phyloP scores from a whole-genome alignment of 192 early-diverging fungal species.

The Anaeromyces robustus region DNA sequence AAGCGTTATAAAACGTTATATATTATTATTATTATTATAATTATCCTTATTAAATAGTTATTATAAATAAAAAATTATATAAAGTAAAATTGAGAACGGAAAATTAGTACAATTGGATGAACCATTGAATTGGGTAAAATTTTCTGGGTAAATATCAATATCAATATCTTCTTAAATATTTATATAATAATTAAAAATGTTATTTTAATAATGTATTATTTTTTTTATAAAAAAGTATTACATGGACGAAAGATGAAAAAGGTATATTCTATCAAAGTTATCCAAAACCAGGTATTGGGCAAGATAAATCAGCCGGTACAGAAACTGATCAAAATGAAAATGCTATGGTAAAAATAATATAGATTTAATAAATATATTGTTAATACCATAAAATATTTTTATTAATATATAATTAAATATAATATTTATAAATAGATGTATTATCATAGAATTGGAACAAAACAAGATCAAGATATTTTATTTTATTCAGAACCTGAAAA shows the following conservation, averaged over 20 bases:
- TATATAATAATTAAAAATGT: too few relatives aligned
- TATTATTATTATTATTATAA: too few relatives aligned
- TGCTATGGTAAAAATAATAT: slow-evolving; percentile 11
- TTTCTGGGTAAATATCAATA: background rate
- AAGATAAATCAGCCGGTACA: slow-evolving; percentile 29
- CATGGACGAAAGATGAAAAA: slow-evolving; percentile 45
- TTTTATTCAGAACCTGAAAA: slow-evolving; percentile 29
- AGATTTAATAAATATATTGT: background rate
- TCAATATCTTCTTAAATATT: too few relatives aligned
- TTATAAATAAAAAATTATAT: too few relatives aligned
- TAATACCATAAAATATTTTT: too few relatives aligned
- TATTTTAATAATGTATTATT: too few relatives aligned
- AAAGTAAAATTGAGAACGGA: background rate
- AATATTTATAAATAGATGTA: too few relatives aligned
- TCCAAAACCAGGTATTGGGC: slow-evolving; percentile 12
- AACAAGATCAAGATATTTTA: slow-evolving; percentile 40
- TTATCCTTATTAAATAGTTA: too few relatives aligned
- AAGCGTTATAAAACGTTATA: background rate
- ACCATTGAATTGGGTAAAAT: background rate
- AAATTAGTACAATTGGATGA: background rate
- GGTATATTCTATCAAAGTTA: slow-evolving; percentile 53
- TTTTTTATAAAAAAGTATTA: background rate
- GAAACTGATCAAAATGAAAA: slow-evolving; percentile 34
- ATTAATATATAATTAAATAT: too few relatives aligned
- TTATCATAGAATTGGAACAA: slow-evolving; percentile 26